Evolutionary conservation across 2,329 filamentous ascomycete species (phyloP).

Genomic region (Aspergillus piperis): DNA sequence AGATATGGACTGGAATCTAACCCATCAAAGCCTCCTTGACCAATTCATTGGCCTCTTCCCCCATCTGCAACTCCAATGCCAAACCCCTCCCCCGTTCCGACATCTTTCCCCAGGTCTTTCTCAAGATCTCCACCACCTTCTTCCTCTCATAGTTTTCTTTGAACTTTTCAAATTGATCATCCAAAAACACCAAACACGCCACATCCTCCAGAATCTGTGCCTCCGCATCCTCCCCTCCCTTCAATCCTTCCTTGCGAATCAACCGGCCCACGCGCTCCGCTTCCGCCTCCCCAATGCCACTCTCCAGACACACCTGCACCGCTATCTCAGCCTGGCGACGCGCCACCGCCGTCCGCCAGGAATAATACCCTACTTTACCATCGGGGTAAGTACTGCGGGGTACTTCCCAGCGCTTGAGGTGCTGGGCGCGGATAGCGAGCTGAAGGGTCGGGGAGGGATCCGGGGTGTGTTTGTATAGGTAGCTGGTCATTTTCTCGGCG

Average conservation of each 20-base stretch:
- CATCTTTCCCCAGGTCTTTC: slow-evolving; percentile 79
- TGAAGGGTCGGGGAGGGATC: slow-evolving; percentile 66
- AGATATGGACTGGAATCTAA: slow-evolving; percentile 11
- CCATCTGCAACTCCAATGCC: slow-evolving; percentile 67
- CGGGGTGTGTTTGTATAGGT: slow-evolving; percentile 64
- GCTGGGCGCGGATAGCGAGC: slow-evolving; percentile 79
- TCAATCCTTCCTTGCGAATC: slow-evolving; percentile 76
- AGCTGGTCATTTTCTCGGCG: slow-evolving; percentile 74
- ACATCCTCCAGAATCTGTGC: slow-evolving; percentile 80
- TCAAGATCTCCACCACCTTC: slow-evolving; percentile 71
- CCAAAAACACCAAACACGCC: slow-evolving; percentile 82
- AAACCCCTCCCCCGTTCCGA: slow-evolving; percentile 61
- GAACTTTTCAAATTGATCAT: slow-evolving; percentile 83
- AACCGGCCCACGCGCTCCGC: slow-evolving; percentile 66
- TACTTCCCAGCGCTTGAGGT: slow-evolving; percentile 83
- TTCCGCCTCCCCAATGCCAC: slow-evolving; percentile 56
- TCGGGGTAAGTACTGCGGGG: slow-evolving; percentile 72
- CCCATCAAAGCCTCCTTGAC: slow-evolving; percentile 63
- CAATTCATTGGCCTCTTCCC: slow-evolving; percentile 60
- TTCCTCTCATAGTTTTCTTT: slow-evolving; percentile 67
- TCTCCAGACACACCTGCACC: slow-evolving; percentile 53
- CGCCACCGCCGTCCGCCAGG: slow-evolving; percentile 74
- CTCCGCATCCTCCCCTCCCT: slow-evolving; percentile 46
- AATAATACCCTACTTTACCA: slow-evolving; percentile 73
- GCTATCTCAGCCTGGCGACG: slow-evolving; percentile 70